Evolutionary conservation across 352 stramenopile species (phyloP).

Genomic region (Phytophthora cryptogea): DNA sequence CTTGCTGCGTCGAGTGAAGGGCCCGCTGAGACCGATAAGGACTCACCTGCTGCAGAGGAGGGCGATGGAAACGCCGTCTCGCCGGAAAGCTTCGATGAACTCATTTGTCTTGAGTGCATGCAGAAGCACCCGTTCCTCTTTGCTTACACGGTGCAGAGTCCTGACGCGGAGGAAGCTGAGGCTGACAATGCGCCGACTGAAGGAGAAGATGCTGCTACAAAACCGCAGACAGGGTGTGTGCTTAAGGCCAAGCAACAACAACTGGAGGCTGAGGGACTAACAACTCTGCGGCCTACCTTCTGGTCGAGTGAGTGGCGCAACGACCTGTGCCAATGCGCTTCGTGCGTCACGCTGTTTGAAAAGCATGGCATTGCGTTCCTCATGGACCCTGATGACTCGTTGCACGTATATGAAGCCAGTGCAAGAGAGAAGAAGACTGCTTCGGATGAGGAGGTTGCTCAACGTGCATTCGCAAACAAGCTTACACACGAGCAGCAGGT

Average conservation of each 20-base stretch:
- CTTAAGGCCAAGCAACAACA: conserved; percentile 43
- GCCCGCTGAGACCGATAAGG: conserved; percentile 13
- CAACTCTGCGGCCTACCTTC: conserved; percentile 52
- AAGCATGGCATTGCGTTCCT: conserved; percentile 61
- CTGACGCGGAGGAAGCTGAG: conserved; percentile 14
- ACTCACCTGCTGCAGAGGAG: conserved; percentile 5
- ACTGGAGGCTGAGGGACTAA: conserved; percentile 22
- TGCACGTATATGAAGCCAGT: conserved; percentile 68
- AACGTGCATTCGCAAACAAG: conserved; percentile 56
- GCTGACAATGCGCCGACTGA: conserved; percentile 4
- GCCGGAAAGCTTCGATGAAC: conserved; percentile 61
- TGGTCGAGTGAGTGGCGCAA: conserved; percentile 70
- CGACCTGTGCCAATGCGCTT: conserved; percentile 55
- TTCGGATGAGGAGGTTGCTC: conserved; percentile 46
- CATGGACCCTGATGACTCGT: conserved; percentile 59
- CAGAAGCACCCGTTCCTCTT: conserved; percentile 65
- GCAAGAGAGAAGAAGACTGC: conserved; percentile 43
- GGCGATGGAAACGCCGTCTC: conserved; percentile 6
- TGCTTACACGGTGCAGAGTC: conserved; percentile 49
- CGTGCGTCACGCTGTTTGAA: conserved; percentile 56
- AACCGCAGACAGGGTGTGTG: conserved; percentile 27
- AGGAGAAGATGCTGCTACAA: conserved; percentile 5
- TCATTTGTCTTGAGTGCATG: conserved; percentile 73
- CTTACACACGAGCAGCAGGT: conserved; percentile 76
- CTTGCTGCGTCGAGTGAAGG: conserved; percentile 4